Percentiles rank a stretch among this genome's conserved stretches.
phyloP scores from a whole-genome alignment of 2,329 filamentous ascomycete species.

The Neofusicoccum umdonicola region DNA sequence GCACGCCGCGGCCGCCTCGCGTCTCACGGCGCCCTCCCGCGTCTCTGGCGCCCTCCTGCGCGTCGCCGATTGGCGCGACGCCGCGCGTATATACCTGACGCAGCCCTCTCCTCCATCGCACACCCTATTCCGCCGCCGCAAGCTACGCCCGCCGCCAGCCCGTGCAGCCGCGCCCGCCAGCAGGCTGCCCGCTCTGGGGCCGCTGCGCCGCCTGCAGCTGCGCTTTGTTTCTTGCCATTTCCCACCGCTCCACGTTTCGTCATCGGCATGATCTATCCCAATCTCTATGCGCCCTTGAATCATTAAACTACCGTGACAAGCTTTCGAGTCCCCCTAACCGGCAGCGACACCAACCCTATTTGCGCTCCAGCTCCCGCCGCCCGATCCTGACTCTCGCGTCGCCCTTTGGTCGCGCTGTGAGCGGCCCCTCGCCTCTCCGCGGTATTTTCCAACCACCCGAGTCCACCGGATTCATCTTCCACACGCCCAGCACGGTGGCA shows the following conservation, averaged over 20 bases:
- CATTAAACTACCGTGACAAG: constrained; percentile 12
- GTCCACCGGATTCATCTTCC: constrained; percentile 52
- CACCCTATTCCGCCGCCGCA: not conserved
- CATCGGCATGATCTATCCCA: constrained; percentile 14
- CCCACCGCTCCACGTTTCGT: constrained; percentile 7
- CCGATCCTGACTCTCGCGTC: constrained; percentile 57
- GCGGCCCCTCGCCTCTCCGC: constrained; percentile 42
- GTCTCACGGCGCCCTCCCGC: not conserved
- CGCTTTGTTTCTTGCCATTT: constrained; percentile 13
- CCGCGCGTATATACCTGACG: not conserved
- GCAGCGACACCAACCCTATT: not conserved
- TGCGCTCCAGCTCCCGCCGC: constrained; percentile 28
- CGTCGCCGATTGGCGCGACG: not conserved
- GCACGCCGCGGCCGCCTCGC: not conserved
- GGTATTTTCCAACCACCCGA: constrained; percentile 52
- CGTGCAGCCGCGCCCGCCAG: constrained; percentile 6
- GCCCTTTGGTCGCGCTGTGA: constrained; percentile 50
- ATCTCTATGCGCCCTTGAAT: constrained; percentile 12
- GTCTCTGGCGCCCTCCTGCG: not conserved
- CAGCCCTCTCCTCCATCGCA: not conserved
- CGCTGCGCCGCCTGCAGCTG: not conserved
- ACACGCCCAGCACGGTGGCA: constrained; percentile 54
- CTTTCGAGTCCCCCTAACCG: not conserved
- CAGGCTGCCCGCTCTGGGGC: not conserved
- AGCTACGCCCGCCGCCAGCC: not conserved